phyloP scores from a whole-genome alignment of 1,139 yeast genomes.

The Saccharomyces hybrid region DNA sequence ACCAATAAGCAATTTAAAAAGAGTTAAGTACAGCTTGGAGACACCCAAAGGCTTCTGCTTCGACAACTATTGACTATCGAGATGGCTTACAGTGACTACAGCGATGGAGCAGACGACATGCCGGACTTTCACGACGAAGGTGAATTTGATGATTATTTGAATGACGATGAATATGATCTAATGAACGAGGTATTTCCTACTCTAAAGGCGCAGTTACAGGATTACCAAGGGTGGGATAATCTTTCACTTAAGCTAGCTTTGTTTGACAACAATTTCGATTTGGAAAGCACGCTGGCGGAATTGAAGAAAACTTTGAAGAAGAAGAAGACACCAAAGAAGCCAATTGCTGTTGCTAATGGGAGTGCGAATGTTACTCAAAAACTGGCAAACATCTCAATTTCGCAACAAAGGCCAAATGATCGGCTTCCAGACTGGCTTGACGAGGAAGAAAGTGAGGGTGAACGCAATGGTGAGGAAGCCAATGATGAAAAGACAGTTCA shows the following conservation, averaged over 20 bases:
- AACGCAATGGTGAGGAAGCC: constrained; percentile 9
- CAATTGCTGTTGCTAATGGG: not conserved
- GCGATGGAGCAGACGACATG: constrained; percentile 23
- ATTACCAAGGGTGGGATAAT: constrained; percentile 29
- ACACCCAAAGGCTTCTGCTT: not conserved
- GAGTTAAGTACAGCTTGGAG: not conserved
- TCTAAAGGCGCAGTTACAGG: constrained; percentile 20
- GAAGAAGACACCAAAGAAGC: constrained; percentile 15
- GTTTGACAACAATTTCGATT: constrained; percentile 27
- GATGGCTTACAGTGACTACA: constrained; percentile 15
- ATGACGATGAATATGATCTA: constrained; percentile 31
- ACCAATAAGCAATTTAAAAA: not conserved
- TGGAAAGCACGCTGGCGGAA: constrained; percentile 20
- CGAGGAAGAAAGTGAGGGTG: constrained; percentile 14
- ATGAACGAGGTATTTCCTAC: constrained; percentile 26
- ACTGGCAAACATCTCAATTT: constrained; percentile 10
- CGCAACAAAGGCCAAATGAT: not conserved
- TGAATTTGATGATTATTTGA: constrained; percentile 32
- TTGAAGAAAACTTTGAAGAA: constrained; percentile 25
- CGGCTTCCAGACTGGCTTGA: constrained; percentile 8
- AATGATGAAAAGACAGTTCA: constrained; percentile 8
- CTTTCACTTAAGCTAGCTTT: constrained; percentile 27
- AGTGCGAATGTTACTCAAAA: constrained; percentile 34
- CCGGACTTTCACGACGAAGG: constrained; percentile 31
- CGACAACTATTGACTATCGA: constrained; percentile 6